A percentile compares a stretch with the other conserved stretches of the same genome.
phyloP scores from a whole-genome alignment of 2,329 filamentous ascomycete species.

The Colletotrichum sp. region DNA sequence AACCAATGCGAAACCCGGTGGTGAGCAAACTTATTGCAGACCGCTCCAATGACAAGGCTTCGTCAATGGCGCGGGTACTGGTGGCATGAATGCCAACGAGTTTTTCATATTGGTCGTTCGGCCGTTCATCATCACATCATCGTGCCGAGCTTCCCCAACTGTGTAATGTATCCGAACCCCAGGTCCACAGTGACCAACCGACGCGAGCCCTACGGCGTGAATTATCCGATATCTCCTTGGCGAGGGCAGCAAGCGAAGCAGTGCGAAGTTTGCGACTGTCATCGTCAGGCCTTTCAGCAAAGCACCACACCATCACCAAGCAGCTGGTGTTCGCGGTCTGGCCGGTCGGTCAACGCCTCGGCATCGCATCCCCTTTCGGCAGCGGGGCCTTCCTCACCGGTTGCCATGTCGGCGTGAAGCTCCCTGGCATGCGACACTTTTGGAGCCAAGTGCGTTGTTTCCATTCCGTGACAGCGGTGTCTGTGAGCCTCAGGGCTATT shows the following conservation, averaged over 20 bases:
- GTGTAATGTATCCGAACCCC: background rate
- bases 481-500: background rate
- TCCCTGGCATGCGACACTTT: background rate
- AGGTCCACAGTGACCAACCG: background rate
- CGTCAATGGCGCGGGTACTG: background rate
- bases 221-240: background rate
- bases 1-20: background rate
- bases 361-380: background rate
- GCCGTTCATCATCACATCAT: background rate
- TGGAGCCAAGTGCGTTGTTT: background rate
- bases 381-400: background rate
- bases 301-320: background rate
- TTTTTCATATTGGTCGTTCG: background rate
- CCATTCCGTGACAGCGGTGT: background rate
- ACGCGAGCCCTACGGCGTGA: background rate
- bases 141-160: constrained; percentile 10
- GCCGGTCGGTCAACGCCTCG: background rate
- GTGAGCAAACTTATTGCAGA: background rate
- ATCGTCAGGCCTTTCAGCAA: background rate
- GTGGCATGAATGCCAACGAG: background rate
- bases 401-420: background rate
- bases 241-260: background rate
- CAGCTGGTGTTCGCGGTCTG: background rate
- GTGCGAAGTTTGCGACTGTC: background rate
- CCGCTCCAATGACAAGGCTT: background rate